Evolutionary conservation across 306 rosid genomes (phyloP).

Genomic region (Arachis stenosperma): DNA sequence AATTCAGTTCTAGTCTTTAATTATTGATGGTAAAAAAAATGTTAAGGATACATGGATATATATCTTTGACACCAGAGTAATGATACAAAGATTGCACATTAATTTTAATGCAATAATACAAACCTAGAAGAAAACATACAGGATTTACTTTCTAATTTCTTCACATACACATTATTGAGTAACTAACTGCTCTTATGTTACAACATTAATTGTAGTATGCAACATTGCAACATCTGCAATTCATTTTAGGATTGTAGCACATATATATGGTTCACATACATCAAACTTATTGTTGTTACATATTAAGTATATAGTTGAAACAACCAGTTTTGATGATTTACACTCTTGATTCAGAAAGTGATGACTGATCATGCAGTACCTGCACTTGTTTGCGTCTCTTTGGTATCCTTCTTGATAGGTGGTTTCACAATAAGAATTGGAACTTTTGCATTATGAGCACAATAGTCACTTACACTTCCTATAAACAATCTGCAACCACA

Average conservation of each 20-base stretch:
- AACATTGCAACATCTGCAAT: background rate
- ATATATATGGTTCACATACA: background rate
- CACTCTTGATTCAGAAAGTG: background rate
- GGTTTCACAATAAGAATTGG: background rate
- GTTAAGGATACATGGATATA: background rate
- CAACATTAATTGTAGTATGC: background rate
- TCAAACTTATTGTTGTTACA: background rate
- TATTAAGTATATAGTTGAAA: background rate
- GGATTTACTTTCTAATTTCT: background rate
- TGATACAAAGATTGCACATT: background rate
- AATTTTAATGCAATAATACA: background rate
- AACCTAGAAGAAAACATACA: background rate
- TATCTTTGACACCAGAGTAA: background rate
- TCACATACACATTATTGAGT: background rate
- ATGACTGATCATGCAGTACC: background rate
- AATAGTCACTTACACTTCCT: constrained; percentile 2
- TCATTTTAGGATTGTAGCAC: background rate
- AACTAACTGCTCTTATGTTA: background rate
- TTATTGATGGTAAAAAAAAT: no score
- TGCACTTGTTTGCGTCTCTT: background rate
- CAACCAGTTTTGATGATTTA: background rate
- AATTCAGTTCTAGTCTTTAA: background rate
- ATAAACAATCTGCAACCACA: background rate
- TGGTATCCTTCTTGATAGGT: background rate
- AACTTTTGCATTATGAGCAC: constrained; percentile 2